Conservation (phyloP, 176 grass and related monocot genomes). For the Eleusine indica region DNA sequence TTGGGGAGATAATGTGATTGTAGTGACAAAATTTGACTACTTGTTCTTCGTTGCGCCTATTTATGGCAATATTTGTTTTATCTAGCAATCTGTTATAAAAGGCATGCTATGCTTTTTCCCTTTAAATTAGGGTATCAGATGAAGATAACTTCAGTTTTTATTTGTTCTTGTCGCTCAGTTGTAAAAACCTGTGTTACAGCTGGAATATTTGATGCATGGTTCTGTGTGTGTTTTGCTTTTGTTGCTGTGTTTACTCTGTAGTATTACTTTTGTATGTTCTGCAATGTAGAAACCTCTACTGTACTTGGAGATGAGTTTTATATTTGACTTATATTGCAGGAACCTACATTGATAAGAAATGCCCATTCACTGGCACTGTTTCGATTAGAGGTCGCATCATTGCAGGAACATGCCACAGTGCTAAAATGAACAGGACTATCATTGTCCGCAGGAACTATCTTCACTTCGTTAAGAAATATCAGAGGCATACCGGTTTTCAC, state of each 20-base stretch:
- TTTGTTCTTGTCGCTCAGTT: not conserved
- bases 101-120: not conserved
- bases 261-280: conserved; percentile 1
- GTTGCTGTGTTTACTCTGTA: not conserved
- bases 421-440: conserved; percentile 93
- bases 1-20: not conserved
- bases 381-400: conserved; percentile 92
- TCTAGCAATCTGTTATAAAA: not conserved
- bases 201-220: not conserved
- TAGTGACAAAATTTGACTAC: not conserved
- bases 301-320: no score
- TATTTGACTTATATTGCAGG: conserved; percentile 39
- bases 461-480: conserved; percentile 91
- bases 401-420: conserved; percentile 85
- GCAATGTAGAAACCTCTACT: not conserved
- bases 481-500: conserved; percentile 48
- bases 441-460: conserved; percentile 92
- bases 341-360: conserved; percentile 88
- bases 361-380: conserved; percentile 79
- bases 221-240: not conserved
- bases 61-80: not conserved
- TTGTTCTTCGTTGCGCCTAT: not conserved
- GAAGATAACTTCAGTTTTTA: not conserved
- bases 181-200: not conserved
- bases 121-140: not conserved